Conservation (phyloP, 306 rosid genomes). For the Trifolium repens region DNA sequence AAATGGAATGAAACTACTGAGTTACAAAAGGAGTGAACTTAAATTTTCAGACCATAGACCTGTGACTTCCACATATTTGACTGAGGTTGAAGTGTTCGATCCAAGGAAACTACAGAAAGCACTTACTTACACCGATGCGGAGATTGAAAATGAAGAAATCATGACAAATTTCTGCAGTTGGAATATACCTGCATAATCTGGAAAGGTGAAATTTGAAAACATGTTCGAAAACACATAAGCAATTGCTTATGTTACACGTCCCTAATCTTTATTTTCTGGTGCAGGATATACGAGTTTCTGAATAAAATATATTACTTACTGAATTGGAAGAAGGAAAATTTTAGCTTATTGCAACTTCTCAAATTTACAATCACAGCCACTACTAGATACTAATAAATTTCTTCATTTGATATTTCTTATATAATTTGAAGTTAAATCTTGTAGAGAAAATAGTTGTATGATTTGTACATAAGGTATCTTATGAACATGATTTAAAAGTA, state of each 20-base stretch:
- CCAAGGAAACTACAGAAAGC: conserved; percentile 81
- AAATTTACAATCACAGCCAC: conserved; percentile 1
- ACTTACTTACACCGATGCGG: conserved; percentile 82
- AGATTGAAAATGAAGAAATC: conserved; percentile 67
- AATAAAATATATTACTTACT: conserved; percentile 29
- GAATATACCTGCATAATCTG: conserved; percentile 45
- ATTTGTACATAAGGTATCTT: conserved; percentile 25
- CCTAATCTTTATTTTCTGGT: conserved; percentile 34
- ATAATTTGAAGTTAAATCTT: neutral
- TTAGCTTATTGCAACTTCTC: conserved; percentile 38
- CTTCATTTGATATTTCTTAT: conserved; percentile 33
- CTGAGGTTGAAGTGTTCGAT: conserved; percentile 87
- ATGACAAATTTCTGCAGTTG: conserved; percentile 44
- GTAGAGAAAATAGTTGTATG: conserved; percentile 41
- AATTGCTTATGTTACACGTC: neutral
- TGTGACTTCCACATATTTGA: conserved; percentile 79
- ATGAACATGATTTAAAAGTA: conserved; percentile 16
- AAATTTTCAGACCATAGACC: conserved; percentile 94
- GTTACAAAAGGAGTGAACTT: conserved; percentile 66
- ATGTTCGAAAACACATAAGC: too few species aligned
- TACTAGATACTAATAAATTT: conserved; percentile 1
- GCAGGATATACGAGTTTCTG: conserved; percentile 55
- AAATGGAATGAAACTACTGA: conserved; percentile 64
- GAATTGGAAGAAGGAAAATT: conserved; percentile 26
- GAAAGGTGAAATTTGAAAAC: conserved; percentile 41